Conservation (phyloP, 345 rosid species). For the Acer saccharum region DNA sequence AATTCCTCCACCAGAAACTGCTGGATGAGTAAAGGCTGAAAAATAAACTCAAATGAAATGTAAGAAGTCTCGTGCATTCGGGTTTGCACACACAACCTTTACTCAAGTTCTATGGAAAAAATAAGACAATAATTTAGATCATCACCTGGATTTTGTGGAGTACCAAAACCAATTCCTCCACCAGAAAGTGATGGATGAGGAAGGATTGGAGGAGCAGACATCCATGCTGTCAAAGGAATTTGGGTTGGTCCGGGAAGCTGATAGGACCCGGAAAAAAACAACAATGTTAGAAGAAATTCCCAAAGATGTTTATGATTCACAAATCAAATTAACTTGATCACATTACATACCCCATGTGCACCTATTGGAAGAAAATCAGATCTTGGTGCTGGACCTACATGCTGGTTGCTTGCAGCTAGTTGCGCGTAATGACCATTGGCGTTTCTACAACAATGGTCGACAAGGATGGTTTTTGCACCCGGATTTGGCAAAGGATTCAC, state of each 20-base stretch:
- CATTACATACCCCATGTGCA: constrained; percentile 34
- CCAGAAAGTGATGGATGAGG: constrained; percentile 25
- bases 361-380: constrained; percentile 28
- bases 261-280: neutral
- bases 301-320: neutral
- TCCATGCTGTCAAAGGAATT: constrained; percentile 32
- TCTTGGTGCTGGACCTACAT: constrained; percentile 22
- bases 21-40: neutral
- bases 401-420: constrained; percentile 28
- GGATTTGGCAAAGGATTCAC: constrained; percentile 37
- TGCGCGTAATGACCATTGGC: constrained; percentile 28
- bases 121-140: neutral
- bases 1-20: no score
- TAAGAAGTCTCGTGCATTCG: neutral
- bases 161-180: constrained; percentile 23
- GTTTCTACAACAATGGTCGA: constrained; percentile 41
- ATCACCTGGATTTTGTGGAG: constrained; percentile 25
- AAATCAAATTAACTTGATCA: neutral
- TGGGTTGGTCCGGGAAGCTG: constrained; percentile 21
- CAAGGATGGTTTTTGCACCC: constrained; percentile 40
- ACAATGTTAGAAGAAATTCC: neutral
- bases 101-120: neutral
- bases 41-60: neutral
- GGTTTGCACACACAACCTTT: neutral
- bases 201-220: constrained; percentile 26